A percentile compares a stretch with the other conserved stretches of the same genome.
Evolutionary conservation across 2,329 filamentous ascomycete genomes (phyloP).

Genomic region (Juglanconis oblonga): DNA sequence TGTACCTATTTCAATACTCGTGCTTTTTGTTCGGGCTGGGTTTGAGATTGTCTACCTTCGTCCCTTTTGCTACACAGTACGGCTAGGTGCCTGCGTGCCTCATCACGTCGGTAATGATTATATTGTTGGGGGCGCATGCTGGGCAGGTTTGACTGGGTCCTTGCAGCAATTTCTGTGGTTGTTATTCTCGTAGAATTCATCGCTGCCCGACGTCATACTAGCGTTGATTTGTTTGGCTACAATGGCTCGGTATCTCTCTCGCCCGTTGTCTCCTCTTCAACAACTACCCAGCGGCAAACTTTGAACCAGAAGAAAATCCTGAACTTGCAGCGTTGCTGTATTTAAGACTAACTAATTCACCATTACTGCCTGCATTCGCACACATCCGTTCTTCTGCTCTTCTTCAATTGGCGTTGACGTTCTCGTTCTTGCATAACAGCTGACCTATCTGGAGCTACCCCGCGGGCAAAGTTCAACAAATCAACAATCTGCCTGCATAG

Average conservation of each 20-base stretch:
- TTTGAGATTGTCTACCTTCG: background rate
- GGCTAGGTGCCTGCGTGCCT: no score
- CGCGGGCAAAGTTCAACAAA: background rate
- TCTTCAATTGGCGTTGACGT: background rate
- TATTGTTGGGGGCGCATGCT: background rate
- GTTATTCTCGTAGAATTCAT: constrained; percentile 13
- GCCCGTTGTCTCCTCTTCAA: background rate
- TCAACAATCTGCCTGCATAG: no score
- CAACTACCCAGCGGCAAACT: background rate
- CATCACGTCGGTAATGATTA: no score
- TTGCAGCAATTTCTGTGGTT: background rate
- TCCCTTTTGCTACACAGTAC: background rate
- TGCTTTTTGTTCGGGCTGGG: background rate
- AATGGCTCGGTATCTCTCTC: background rate
- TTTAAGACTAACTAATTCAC: background rate
- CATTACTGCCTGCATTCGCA: background rate
- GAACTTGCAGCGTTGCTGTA: background rate
- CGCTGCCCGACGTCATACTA: constrained; percentile 18
- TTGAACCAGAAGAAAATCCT: background rate
- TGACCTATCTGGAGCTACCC: background rate
- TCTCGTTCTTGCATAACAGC: background rate
- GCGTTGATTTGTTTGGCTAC: constrained; percentile 4
- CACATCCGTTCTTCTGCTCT: background rate
- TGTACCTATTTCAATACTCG: background rate
- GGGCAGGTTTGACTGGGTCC: background rate